Evolutionary conservation across 2,329 filamentous ascomycete genomes (phyloP).

Genomic region (Karstenula rhodostoma): DNA sequence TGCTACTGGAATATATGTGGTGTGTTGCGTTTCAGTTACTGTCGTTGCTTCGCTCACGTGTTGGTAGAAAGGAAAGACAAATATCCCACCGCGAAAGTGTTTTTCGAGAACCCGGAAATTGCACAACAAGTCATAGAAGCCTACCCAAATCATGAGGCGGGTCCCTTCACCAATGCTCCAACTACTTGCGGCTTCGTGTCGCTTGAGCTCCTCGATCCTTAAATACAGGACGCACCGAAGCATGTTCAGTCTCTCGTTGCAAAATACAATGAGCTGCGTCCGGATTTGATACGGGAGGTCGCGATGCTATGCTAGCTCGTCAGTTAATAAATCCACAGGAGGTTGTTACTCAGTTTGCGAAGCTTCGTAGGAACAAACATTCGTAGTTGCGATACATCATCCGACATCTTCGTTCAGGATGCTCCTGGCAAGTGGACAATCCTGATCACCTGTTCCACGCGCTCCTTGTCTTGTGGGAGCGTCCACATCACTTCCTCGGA

Average conservation of each 20-base stretch:
- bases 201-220: constrained; percentile 28
- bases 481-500: constrained; percentile 53
- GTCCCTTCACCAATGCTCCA: constrained; percentile 35
- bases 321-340: constrained; percentile 37
- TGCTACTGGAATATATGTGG: constrained; percentile 28
- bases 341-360: constrained; percentile 33
- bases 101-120: constrained; percentile 30
- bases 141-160: constrained; percentile 37
- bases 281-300: constrained; percentile 34
- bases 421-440: constrained; percentile 33
- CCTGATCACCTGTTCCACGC: constrained; percentile 30
- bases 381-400: constrained; percentile 12
- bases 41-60: background rate
- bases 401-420: constrained; percentile 26
- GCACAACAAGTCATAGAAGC: constrained; percentile 38
- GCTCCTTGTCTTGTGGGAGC: constrained; percentile 52
- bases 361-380: constrained; percentile 28
- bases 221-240: constrained; percentile 27
- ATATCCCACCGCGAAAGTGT: constrained; percentile 36
- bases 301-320: constrained; percentile 29
- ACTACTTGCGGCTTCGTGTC: constrained; percentile 37
- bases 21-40: constrained; percentile 14
- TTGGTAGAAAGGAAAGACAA: constrained; percentile 35
- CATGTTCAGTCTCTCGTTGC: constrained; percentile 32
- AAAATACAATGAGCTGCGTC: constrained; percentile 26